Conservation (phyloP, 1,139 yeast species). For the Suhomyces panamericanus region DNA sequence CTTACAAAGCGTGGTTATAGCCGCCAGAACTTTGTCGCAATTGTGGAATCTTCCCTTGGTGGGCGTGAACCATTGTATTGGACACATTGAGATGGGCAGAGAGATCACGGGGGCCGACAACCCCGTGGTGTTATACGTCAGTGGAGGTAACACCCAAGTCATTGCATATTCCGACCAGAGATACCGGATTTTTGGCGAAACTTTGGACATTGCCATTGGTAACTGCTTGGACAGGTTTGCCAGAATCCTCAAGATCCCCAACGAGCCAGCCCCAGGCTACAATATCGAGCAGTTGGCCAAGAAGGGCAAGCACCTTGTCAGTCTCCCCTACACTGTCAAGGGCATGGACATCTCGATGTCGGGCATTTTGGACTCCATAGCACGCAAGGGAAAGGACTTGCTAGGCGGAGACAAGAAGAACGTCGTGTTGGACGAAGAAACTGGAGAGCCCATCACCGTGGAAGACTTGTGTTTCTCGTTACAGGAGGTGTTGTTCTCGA, state of each 20-base stretch:
- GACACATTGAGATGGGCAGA: constrained; percentile 98
- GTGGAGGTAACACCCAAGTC: constrained; percentile 98
- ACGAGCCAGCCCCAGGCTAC: constrained; percentile 96
- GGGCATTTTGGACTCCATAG: constrained; percentile 86
- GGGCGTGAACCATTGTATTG: constrained; percentile 96
- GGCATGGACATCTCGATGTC: constrained; percentile 99
- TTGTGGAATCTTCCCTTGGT: constrained; percentile 83
- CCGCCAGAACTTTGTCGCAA: constrained; percentile 83
- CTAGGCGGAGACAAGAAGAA: constrained; percentile 46
- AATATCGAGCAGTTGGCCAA: constrained; percentile 94
- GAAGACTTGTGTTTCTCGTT: constrained; percentile 91
- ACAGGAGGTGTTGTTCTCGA: constrained; percentile 89
- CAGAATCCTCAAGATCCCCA: constrained; percentile 79
- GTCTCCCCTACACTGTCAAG: constrained; percentile 90
- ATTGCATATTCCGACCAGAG: constrained; percentile 93
- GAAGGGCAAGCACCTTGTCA: constrained; percentile 65
- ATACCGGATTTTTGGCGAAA: constrained; percentile 95
- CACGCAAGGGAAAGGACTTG: constrained; percentile 71
- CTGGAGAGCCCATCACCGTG: constrained; percentile 61
- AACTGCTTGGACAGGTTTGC: constrained; percentile 97
- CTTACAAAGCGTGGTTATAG: constrained; percentile 85
- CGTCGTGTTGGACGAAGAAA: constrained; percentile 47
- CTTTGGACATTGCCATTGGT: constrained; percentile 95
- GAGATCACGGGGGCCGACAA: constrained; percentile 94
- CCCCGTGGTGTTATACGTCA: constrained; percentile 93